Evolutionary conservation across 1,284 basidiomycete genomes (phyloP).

Genomic region (Ustilago esculenta): DNA sequence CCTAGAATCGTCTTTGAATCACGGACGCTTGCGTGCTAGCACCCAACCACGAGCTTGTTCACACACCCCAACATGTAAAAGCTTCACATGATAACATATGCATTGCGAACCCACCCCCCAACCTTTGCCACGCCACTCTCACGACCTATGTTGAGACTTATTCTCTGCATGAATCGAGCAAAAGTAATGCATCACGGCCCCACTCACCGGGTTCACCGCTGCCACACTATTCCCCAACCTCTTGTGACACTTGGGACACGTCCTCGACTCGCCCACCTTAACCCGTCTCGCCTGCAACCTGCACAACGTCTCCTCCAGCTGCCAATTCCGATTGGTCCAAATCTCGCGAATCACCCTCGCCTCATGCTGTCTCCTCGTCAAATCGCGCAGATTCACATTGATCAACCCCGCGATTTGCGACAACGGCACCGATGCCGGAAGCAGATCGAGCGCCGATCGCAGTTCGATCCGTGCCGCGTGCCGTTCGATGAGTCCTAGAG

Average conservation of each 20-base stretch:
- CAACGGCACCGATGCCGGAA: slow-evolving; percentile 87
- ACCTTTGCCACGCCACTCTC: neutral
- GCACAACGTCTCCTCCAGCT: slow-evolving; percentile 78
- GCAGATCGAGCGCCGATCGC: slow-evolving; percentile 79
- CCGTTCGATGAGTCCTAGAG: slow-evolving; percentile 81
- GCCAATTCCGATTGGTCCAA: slow-evolving; percentile 76
- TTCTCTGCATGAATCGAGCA: slow-evolving; percentile 47
- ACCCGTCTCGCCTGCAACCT: slow-evolving; percentile 81
- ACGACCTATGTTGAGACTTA: slow-evolving; percentile 24
- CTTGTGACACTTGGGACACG: slow-evolving; percentile 95
- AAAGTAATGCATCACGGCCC: slow-evolving; percentile 62
- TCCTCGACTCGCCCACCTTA: slow-evolving; percentile 84
- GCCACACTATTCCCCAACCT: slow-evolving; percentile 92
- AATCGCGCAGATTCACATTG: slow-evolving; percentile 39
- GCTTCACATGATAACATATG: too few relatives aligned
- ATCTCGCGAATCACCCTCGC: slow-evolving; percentile 73
- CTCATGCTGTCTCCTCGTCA: slow-evolving; percentile 36
- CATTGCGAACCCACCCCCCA: too few relatives aligned
- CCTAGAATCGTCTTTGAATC: too few relatives aligned
- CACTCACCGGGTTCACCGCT: slow-evolving; percentile 74
- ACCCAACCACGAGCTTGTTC: too few relatives aligned
- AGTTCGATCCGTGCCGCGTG: slow-evolving; percentile 84
- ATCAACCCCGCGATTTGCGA: slow-evolving; percentile 79
- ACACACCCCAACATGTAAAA: too few relatives aligned
- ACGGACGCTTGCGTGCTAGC: too few relatives aligned